phyloP scores from a whole-genome alignment of 495 filamentous ascomycete genomes.

The Astrocystis sublimbata region DNA sequence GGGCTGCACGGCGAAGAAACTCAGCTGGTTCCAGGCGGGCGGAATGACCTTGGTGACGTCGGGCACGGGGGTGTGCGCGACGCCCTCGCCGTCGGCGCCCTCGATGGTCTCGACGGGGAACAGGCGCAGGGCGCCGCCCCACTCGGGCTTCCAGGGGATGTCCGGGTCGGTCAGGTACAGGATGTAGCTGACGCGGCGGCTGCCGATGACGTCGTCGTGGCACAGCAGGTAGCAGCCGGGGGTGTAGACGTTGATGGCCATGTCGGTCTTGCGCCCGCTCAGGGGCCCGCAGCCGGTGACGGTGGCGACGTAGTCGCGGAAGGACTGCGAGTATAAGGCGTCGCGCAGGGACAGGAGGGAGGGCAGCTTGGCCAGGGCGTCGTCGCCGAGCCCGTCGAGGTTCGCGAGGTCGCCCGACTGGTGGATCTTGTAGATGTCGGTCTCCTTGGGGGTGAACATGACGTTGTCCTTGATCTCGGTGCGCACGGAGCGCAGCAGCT shows the following conservation, averaged over 20 bases:
- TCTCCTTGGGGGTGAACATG: conserved; percentile 96
- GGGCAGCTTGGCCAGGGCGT: conserved; percentile 77
- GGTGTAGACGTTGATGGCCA: conserved; percentile 98
- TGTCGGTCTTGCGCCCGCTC: conserved; percentile 94
- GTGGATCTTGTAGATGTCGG: conserved; percentile 99
- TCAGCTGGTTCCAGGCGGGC: conserved; percentile 94
- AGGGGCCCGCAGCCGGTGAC: conserved; percentile 83
- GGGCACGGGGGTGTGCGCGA: conserved; percentile 72
- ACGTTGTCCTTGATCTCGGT: conserved; percentile 85
- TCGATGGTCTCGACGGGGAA: conserved; percentile 71
- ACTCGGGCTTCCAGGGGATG: conserved; percentile 83
- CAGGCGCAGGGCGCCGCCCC: conserved; percentile 89
- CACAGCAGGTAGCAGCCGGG: conserved; percentile 94
- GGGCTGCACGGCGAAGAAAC: conserved; percentile 96
- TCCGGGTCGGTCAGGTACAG: conserved; percentile 95
- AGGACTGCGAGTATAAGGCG: conserved; percentile 85
- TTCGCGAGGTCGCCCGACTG: conserved; percentile 98
- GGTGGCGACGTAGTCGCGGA: conserved; percentile 82
- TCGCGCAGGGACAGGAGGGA: conserved; percentile 85
- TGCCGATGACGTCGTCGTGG: conserved; percentile 98
- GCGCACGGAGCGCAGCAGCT: conserved; percentile 82
- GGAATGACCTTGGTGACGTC: conserved; percentile 77
- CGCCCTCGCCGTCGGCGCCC: conserved; percentile 66
- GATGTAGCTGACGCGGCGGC: conserved; percentile 90
- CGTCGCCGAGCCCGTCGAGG: conserved; percentile 85